Conservation (phyloP, 805 yeast species). For the Yarrowia deformans region DNA sequence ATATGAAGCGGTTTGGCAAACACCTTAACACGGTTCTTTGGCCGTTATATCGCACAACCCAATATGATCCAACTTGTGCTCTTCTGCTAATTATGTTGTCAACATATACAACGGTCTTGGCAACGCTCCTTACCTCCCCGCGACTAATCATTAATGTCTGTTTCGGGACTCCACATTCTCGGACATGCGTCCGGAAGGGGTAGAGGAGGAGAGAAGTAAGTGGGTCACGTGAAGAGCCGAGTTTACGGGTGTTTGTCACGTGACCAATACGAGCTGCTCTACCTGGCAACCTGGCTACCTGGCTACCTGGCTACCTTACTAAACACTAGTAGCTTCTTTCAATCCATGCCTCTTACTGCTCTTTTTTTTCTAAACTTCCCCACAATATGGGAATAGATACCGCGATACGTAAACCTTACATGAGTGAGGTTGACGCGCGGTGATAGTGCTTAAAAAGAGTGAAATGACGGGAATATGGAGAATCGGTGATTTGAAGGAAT, state of each 20-base stretch:
- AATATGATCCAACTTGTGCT: too few species aligned
- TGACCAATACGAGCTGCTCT: not conserved
- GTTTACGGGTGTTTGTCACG: not conserved
- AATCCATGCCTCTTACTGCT: not conserved
- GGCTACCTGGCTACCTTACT: too few species aligned
- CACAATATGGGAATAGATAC: conserved; percentile 20
- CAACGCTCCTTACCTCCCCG: not conserved
- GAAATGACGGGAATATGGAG: too few species aligned
- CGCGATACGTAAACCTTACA: conserved; percentile 17
- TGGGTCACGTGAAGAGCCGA: too few species aligned
- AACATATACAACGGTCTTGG: conserved; percentile 6
- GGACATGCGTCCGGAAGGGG: not conserved
- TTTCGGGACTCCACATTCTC: not conserved
- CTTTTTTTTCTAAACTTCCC: conserved; percentile 3
- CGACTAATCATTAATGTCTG: conserved; percentile 18
- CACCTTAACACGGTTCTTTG: too few species aligned
- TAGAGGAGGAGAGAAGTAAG: not conserved
- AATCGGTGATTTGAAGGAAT: too few species aligned
- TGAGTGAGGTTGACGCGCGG: not conserved
- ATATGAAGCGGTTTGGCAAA: too few species aligned
- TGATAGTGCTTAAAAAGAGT: too few species aligned
- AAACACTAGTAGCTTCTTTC: not conserved
- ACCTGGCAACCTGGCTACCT: too few species aligned
- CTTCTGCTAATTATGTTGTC: too few species aligned
- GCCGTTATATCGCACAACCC: too few species aligned